Evolutionary conservation across 179 eudicot genomes (phyloP).

Genomic region (Amaranthus tricolor): DNA sequence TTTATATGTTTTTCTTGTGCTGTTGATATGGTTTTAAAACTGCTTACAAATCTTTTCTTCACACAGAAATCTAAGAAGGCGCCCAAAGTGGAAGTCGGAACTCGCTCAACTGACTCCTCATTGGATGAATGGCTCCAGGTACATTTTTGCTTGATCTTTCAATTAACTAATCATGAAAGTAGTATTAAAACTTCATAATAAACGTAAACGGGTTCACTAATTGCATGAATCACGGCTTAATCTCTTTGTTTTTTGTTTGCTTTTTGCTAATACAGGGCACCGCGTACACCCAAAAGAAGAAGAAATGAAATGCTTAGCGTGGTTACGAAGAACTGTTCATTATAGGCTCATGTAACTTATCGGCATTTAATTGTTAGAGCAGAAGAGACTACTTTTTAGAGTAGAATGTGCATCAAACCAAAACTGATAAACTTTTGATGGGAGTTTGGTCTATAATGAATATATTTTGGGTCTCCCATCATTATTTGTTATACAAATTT

Average conservation of each 20-base stretch:
- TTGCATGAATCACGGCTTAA: not conserved
- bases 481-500: slow-evolving; percentile 17
- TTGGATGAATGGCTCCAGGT: slow-evolving; percentile 98
- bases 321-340: slow-evolving; percentile 27
- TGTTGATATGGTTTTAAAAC: not conserved
- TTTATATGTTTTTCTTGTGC: not conserved
- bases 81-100: slow-evolving; percentile 95
- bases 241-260: not conserved
- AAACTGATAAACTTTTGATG: slow-evolving; percentile 24
- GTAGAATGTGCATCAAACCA: slow-evolving; percentile 24
- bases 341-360: slow-evolving; percentile 31
- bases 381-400: slow-evolving; percentile 29
- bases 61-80: slow-evolving; percentile 78
- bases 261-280: slow-evolving; percentile 56
- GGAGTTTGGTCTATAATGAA: slow-evolving; percentile 15
- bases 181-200: no score
- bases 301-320: slow-evolving; percentile 46
- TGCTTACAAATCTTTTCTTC: not conserved
- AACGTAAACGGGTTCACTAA: no score
- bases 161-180: no score
- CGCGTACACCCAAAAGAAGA: slow-evolving; percentile 74
- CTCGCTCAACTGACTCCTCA: slow-evolving; percentile 74
- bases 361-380: slow-evolving; percentile 35
- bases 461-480: slow-evolving; percentile 7
- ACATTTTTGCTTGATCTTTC: slow-evolving; percentile 8